Evolutionary conservation across 1,284 basidiomycete genomes (phyloP).

Genomic region (Pyrrhoderma noxium): DNA sequence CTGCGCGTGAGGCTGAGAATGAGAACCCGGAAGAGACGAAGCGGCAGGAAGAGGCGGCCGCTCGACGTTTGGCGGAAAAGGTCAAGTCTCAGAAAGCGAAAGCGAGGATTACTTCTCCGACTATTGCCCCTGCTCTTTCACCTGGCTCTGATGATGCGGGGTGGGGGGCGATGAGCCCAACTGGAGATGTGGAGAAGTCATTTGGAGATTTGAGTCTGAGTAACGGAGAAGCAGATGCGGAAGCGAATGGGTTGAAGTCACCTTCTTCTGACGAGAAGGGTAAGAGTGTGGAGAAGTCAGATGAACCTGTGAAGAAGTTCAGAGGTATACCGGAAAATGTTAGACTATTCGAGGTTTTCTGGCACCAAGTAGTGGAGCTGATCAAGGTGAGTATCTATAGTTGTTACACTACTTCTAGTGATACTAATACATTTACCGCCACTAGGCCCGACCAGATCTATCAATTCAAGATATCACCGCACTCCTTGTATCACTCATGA

Average conservation of each 20-base stretch:
- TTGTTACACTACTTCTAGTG: not conserved
- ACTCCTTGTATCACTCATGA: constrained; percentile 86
- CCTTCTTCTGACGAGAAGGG: constrained; percentile 32
- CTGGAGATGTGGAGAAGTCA: constrained; percentile 28
- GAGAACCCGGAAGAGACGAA: constrained; percentile 91
- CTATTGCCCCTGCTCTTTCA: constrained; percentile 19
- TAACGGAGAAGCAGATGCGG: constrained; percentile 18
- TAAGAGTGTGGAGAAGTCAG: constrained; percentile 43
- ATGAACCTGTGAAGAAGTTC: constrained; percentile 60
- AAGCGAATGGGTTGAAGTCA: constrained; percentile 29
- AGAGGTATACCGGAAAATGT: constrained; percentile 90
- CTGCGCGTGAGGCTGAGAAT: constrained; percentile 87
- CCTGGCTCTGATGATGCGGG: constrained; percentile 17
- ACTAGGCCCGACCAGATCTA: constrained; percentile 87
- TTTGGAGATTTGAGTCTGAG: constrained; percentile 25
- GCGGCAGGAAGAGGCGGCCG: constrained; percentile 84
- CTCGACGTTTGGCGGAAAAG: constrained; percentile 75
- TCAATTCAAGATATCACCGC: constrained; percentile 95
- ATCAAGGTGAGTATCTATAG: constrained; percentile 65
- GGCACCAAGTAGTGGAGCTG: constrained; percentile 95
- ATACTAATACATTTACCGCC: constrained; percentile 4
- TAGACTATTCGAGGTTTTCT: constrained; percentile 92
- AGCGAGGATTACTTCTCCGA: constrained; percentile 43
- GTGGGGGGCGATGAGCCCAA: constrained; percentile 20
- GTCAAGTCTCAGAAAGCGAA: constrained; percentile 68